Conservation (phyloP, 169 alveolate genomes). For the Plasmodium blacklocki region DNA sequence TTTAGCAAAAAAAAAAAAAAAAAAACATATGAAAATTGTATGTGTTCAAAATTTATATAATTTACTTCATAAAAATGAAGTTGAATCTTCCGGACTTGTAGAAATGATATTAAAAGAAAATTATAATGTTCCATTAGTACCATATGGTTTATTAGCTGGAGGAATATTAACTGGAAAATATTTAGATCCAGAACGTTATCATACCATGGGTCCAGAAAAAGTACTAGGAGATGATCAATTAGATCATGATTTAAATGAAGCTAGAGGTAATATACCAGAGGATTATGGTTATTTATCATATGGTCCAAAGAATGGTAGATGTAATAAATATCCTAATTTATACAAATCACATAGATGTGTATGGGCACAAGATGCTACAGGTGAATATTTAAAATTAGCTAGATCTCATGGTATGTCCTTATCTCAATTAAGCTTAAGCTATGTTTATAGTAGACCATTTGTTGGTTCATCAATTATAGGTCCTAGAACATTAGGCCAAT, state of each 20-base stretch:
- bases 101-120: slow-evolving; percentile 82
- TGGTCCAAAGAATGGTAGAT: slow-evolving; percentile 88
- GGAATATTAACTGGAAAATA: slow-evolving; percentile 91
- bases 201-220: slow-evolving; percentile 68
- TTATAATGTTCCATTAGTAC: slow-evolving; percentile 86
- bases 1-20: slow-evolving; percentile 78
- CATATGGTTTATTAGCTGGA: slow-evolving; percentile 90
- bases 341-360: slow-evolving; percentile 90
- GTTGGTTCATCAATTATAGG: slow-evolving; percentile 87
- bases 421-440: slow-evolving; percentile 85
- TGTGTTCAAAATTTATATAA: slow-evolving; percentile 85
- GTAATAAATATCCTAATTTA: slow-evolving; percentile 85
- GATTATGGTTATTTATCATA: slow-evolving; percentile 88
- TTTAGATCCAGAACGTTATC: slow-evolving; percentile 88
- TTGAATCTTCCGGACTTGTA: slow-evolving; percentile 86
- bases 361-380: slow-evolving; percentile 90
- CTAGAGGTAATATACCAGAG: slow-evolving; percentile 81
- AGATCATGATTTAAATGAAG: slow-evolving; percentile 22
- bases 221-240: slow-evolving; percentile 62
- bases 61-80: slow-evolving; percentile 86
- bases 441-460: slow-evolving; percentile 87
- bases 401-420: slow-evolving; percentile 87
- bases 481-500: slow-evolving; percentile 89
- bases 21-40: slow-evolving; percentile 75
- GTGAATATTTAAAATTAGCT: slow-evolving; percentile 86